A percentile compares a stretch with the other conserved stretches of the same genome.
These are phyloP conservation scores for Cladosporium velox DNA, from an alignment of 2,329 filamentous ascomycete genomes.

Conservation along the genomic window DNA sequence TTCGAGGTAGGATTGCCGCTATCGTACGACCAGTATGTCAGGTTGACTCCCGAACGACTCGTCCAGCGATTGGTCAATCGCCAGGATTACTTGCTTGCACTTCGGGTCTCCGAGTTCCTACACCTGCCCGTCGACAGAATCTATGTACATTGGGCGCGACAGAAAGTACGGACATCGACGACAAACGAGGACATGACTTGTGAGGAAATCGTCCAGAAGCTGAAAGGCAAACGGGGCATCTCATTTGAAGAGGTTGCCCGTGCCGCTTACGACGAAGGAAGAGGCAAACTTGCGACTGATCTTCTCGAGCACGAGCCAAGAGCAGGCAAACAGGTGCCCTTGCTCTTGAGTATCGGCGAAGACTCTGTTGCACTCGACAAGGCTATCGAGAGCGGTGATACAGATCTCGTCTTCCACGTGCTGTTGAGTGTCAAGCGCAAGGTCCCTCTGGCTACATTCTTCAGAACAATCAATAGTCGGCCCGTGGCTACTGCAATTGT, in stretches of 20 bases:
- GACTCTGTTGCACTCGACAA: constrained; percentile 94
- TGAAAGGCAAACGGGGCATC: constrained; percentile 85
- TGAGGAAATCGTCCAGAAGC: constrained; percentile 78
- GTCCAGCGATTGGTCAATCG: constrained; percentile 83
- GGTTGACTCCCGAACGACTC: constrained; percentile 85
- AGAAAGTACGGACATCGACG: constrained; percentile 82
- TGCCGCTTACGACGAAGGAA: constrained; percentile 91
- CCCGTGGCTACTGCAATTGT: constrained; percentile 87
- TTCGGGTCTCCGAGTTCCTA: constrained; percentile 85
- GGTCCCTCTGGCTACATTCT: constrained; percentile 85
- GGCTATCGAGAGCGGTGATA: constrained; percentile 92
- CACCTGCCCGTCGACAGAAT: constrained; percentile 84
- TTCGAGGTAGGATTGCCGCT: constrained; percentile 88
- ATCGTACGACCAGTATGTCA: constrained; percentile 91
- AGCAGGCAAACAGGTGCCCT: constrained; percentile 91
- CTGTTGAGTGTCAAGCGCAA: constrained; percentile 87
- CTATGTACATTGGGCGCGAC: constrained; percentile 94
- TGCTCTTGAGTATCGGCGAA: constrained; percentile 92
- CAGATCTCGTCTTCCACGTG: constrained; percentile 88
- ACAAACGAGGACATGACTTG: constrained; percentile 90
- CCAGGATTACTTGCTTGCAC: constrained; percentile 85
- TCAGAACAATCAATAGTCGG: constrained; percentile 82
- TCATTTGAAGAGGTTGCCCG: constrained; percentile 94
- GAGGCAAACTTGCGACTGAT: constrained; percentile 83
- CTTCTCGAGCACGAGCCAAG: constrained; percentile 91